Evolutionary conservation across 495 filamentous ascomycete genomes (phyloP), one percentile per base, ranked within the genome.

Genomic region (Hypoxylon fuscum): DNA sequence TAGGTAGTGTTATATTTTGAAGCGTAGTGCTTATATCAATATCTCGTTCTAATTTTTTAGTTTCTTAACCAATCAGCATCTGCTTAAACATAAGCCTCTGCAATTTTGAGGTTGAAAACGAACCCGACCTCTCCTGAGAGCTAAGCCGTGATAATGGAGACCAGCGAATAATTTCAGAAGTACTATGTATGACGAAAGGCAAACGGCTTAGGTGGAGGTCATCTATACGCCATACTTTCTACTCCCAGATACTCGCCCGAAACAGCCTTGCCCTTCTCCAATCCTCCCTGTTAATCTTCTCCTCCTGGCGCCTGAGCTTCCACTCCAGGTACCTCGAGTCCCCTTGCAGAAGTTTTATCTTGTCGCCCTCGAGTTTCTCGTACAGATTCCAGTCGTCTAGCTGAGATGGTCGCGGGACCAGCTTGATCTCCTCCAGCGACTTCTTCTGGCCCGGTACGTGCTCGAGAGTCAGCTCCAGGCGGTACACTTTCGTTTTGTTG

Each of bases 341-440:
- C 0, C 72, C 74, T 21, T 64, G 27, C 4, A 60, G 17, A 12
- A 49, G 18, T 43, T 60, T 66, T 11, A 74, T 65, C 41, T 74
- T 69, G n/a, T 76, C 71, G 1, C 65, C 69, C 45, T 80, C 67
- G 27, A 78, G 55, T 23, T 72, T 74, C 54, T 75, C 64, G 59
- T 74, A 79, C 23, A 79, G 32, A 0, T 59, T 27, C 78, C 77
- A 83, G 42, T 81, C 78, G 53, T 83, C 81, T 0, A 80, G 27
- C 58, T 83, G 76, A 2, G 78, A 79, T 5, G 79, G 77, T 22
- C 54, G 66, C 0, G 80, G 81, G 3, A 79, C 67, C 25, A 55
- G 59, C 17, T 54, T n/a, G 11, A 78, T 52, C 1, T 72, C 66
- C 2, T 70, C 51, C 47, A 76, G 65, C 1, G 71, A 43, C 2